These are phyloP conservation scores for Ballota nigra DNA, from an alignment of 257 asterid species.

Conservation along the genomic window DNA sequence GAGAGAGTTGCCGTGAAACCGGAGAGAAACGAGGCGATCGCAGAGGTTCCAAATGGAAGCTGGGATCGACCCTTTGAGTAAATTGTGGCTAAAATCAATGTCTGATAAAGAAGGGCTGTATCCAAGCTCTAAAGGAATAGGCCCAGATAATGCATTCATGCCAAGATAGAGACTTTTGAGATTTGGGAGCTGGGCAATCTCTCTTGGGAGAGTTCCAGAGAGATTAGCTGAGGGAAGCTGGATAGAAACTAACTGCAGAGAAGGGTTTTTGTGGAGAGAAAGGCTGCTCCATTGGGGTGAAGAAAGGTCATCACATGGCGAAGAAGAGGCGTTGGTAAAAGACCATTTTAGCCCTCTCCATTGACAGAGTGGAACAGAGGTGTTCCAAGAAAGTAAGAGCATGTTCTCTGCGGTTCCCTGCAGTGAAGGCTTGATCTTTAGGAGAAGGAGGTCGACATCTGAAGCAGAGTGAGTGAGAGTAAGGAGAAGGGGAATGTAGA, in stretches of 20 bases:
- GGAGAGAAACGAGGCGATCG: conserved; percentile 62
- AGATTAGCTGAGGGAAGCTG: conserved; percentile 93
- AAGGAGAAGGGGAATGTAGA: conserved; percentile 32
- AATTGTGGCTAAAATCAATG: conserved; percentile 75
- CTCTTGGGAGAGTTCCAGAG: conserved; percentile 80
- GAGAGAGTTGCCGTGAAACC: conserved; percentile 70
- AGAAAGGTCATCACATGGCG: conserved; percentile 60
- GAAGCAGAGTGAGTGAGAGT: conserved; percentile 45
- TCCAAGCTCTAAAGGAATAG: conserved; percentile 87
- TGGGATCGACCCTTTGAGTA: conserved; percentile 67
- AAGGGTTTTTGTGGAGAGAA: conserved; percentile 45
- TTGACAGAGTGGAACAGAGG: conserved; percentile 77
- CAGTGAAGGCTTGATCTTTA: conserved; percentile 68
- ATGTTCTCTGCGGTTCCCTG: conserved; percentile 69
- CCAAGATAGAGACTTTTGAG: conserved; percentile 71
- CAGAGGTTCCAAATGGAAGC: conserved; percentile 93
- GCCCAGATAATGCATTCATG: conserved; percentile 66
- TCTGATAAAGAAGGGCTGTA: conserved; percentile 72
- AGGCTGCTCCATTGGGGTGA: conserved; percentile 73
- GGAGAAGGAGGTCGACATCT: conserved; percentile 68
- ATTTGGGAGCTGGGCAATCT: conserved; percentile 68
- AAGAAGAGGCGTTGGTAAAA: conserved; percentile 50
- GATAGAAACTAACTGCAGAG: conserved; percentile 64
- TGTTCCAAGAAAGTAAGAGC: conserved; percentile 76
- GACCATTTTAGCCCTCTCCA: conserved; percentile 96